Base-by-base conservation (phyloP, 2,329 filamentous ascomycete species). In the Elsinoe fawcettii region DNA sequence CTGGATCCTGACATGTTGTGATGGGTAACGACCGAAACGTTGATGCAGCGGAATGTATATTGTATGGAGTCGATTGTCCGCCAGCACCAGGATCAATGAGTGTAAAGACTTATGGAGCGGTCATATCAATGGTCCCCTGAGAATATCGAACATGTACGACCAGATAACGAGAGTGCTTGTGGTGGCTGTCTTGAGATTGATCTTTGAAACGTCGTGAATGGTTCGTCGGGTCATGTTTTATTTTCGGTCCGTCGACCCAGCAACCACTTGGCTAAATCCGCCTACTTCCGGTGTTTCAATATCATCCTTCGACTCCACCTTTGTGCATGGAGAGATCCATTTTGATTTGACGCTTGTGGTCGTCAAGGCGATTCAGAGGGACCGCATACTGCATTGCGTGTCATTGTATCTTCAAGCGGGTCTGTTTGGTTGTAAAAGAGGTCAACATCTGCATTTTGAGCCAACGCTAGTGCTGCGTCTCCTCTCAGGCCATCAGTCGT, bases 1-100 rank as follows among this genome's bases (percentile, higher is more conserved):
- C 62, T 64, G 9, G 32, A n/a, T 8, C 32, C 49, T 11, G 49
- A 53, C 49, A 53, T 46, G 11, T 37, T 53, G 46, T 53, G 49
- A 53, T 53, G 32, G 49, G 34, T 39, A 53, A 53, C 32, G 49
- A 53, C 32, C 32, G 49, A 12, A 37, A 39, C 49, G 49, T 53
- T 16, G 23, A 34, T 51, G 46, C 46, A 32, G 46, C 46, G 46
- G 49, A 53, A 53, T 53, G 30, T 32, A 11, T 30, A 5, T 39
- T 23, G 25, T 12, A 25, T 39, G 25, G 39, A 16, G 2, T 37
- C 16, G 11, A 11, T 25, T 22, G 22, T 51, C 25, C 25, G 32
- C 49, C 20, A 25, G 5, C 49, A 53, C 49, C 49, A 23, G 14
- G 49, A 34, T 34, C 16, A 37, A 39, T 23, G 30, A 39, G 9